phyloP scores from a whole-genome alignment of 768 basidiomycete genomes.

The Leccinum boreale region DNA sequence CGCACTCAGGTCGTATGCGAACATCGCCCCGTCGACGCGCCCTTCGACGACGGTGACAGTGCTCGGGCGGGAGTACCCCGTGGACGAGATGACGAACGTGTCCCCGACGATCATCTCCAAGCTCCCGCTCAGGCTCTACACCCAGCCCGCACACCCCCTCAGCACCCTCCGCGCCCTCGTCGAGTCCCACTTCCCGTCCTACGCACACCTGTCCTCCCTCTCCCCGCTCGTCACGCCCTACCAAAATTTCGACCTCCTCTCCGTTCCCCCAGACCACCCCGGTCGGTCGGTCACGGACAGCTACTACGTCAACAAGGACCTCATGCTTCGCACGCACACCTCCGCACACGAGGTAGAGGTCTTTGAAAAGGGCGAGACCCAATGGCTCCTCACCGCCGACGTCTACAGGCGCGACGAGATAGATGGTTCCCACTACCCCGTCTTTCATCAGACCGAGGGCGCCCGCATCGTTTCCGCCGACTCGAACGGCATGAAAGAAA shows the following conservation, averaged over 20 bases:
- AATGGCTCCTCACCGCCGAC: constrained; percentile 93
- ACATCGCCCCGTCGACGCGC: constrained; percentile 4
- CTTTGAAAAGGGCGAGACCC: constrained; percentile 69
- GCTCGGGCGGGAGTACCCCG: constrained; percentile 63
- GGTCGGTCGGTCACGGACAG: constrained; percentile 88
- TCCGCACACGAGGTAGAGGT: constrained; percentile 97
- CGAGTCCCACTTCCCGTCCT: constrained; percentile 78
- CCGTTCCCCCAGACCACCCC: constrained; percentile 91
- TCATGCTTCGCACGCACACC: constrained; percentile 96
- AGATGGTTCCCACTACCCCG: constrained; percentile 93
- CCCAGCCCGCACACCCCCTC: constrained; percentile 77
- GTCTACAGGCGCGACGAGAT: constrained; percentile 99
- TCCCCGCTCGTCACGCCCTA: constrained; percentile 87
- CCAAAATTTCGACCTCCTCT: constrained; percentile 96
- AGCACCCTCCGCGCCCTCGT: constrained; percentile 80
- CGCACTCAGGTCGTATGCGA: constrained; percentile 14
- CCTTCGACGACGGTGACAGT: constrained; percentile 40
- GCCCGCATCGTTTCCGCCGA: constrained; percentile 74
- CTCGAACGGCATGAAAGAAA: constrained; percentile 51
- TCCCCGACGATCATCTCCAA: constrained; percentile 84
- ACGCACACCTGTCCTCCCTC: constrained; percentile 68
- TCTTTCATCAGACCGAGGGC: constrained; percentile 99
- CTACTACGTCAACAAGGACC: constrained; percentile 88
- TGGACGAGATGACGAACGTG: constrained; percentile 82
- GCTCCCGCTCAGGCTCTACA: constrained; percentile 71